Percentiles rank a stretch among this genome's conserved stretches.
phyloP scores from a whole-genome alignment of 75 land plant genomes.

The Cryptomeria japonica region DNA sequence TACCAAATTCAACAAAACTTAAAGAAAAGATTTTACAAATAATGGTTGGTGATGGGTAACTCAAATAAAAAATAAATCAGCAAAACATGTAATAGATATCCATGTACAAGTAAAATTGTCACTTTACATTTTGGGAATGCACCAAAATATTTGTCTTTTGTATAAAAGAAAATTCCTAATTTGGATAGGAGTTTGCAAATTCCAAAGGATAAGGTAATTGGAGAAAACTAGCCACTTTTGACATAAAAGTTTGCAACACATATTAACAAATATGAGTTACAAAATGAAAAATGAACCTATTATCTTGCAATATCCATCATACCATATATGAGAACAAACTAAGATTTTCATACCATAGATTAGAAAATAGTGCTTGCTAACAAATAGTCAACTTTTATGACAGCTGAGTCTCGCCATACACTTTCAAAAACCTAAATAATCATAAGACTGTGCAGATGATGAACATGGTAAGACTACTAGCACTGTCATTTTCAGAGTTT shows the following conservation, averaged over 20 bases:
- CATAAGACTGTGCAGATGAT: background rate
- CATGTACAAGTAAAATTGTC: slow-evolving; percentile 2
- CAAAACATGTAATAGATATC: background rate
- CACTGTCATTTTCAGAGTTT: background rate
- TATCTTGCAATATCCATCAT: background rate
- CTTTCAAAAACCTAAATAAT: background rate
- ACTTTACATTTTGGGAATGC: background rate
- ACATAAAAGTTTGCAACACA: background rate
- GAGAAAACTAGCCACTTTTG: background rate
- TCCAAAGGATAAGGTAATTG: background rate
- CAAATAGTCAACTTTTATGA: background rate
- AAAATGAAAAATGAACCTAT: background rate
- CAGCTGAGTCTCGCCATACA: background rate
- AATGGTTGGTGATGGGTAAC: background rate
- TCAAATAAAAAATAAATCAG: background rate
- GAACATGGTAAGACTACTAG: background rate
- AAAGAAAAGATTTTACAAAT: background rate
- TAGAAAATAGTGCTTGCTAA: background rate
- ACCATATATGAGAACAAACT: background rate
- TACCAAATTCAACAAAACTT: background rate
- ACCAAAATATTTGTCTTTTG: background rate
- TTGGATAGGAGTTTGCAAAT: background rate
- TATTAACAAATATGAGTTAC: background rate
- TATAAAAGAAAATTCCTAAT: background rate
- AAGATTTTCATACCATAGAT: background rate